Base-by-base conservation (phyloP, 202 grass and related monocot genomes). In the Dendrocalamus latiflorus region DNA sequence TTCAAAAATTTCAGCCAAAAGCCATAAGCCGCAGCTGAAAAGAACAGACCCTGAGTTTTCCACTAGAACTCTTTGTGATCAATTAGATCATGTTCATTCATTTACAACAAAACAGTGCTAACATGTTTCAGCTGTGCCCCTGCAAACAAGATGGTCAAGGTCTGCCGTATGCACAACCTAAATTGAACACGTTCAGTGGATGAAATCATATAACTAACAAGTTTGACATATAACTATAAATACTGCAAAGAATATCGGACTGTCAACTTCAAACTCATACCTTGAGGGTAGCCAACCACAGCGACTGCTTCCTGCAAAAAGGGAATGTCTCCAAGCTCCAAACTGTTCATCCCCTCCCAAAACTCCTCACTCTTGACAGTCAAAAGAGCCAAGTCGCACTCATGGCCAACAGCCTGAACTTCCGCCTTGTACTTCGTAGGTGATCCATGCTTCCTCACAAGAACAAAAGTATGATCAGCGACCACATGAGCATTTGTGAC, bases 251-350 rank as follows among this genome's bases (percentile, higher is more conserved):
- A 49, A 47, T 37, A 70, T 9, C 17, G 25, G 30, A 74, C 36
- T 77, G 45, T 17, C 64, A 78, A 64, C 36, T 60, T 66, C 55
- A 78, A 77, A 68, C 9, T 66, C 62, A 60, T 88, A 95, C 95
- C 95, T 90, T 98, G 95, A 72, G 92, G 95, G 77, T 98, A 98
- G 17, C 95, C 95, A 78, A 95, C 95, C 65, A 98, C 95, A 38
- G 95, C 95, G 2, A 98, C 93, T 18, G 83, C 95, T 90, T 98
- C 95, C 90, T 98, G 95, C 74, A 98, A 89, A 83, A 87, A 95
- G 18, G 95, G 95, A 57, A 95, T 92, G 76, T 93, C 95, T 77
- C 93, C 93, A 88, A 98, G 85, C 70, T 98, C 93, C 74, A 98
- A 85, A 80, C 81, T 93, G 63, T 91, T 89, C 83, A 98, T 91